Evolutionary conservation across 1,139 yeast genomes (phyloP), one percentile per base, ranked within the genome.

Genomic region (Zygotorulaspora mrakii): DNA sequence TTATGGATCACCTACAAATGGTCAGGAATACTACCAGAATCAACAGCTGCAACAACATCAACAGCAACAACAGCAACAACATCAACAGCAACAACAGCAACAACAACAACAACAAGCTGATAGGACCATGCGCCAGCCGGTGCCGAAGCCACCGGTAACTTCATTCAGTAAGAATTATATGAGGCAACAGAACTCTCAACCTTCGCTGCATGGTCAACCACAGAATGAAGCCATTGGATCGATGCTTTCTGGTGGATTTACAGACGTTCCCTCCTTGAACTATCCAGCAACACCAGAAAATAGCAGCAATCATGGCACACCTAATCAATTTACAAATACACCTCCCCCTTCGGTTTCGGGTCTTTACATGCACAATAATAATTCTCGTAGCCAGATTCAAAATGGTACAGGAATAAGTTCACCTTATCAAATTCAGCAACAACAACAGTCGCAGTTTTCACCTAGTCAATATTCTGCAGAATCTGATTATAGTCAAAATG

Each of bases 151-250:
- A 11, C 53, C 60, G 9, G 45, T 45, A 22, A 52, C 54, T 9
- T 59, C 52, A 37, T 64, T 65, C 37, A 59, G 65, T 35, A 41
- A 56, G 5, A 62, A 57, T 33, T 65, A 65, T 39, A 53, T 64
- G 61, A 59, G 57, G 34, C 61, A 54, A 33, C 69, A 65, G 40
- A 61, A 59, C 17, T 66, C 69, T 0, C 67, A 64, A 13, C 68
- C 59, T 28, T 65, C 69, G 1, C 44, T 65, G 13, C 66, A 64
- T 35, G 67, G 62, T 13, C 65, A 60, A 29, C 35, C 56, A 11
- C 58, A 49, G 48, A 49, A 42, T 17, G 50, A 42, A 33, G 31
- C 43, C 36, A 53, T 49, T 26, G 39, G 36, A 13, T 25, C 36
- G 14, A 32, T 35, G 17, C 37, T 42, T 13, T 41, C 47, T 12